Conservation (phyloP, 495 filamentous ascomycete genomes). For the Trichoderma virens region DNA sequence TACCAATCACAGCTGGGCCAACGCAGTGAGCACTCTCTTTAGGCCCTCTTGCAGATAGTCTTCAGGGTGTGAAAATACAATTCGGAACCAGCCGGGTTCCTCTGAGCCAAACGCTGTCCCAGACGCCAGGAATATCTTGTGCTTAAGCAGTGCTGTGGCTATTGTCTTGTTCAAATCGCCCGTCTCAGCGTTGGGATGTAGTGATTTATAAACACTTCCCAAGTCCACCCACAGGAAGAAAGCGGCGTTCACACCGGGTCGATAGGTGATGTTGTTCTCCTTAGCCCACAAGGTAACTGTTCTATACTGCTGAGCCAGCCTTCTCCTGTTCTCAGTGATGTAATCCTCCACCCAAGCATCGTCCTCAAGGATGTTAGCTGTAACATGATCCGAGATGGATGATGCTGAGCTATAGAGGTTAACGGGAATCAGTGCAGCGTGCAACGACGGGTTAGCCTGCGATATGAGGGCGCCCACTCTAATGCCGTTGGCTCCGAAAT, state of each 20-base stretch:
- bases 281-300: constrained; percentile 22
- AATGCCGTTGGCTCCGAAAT: constrained; percentile 37
- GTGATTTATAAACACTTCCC: constrained; percentile 2
- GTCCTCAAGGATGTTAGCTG: constrained; percentile 30
- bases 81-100: constrained; percentile 43
- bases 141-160: constrained; percentile 21
- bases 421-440: constrained; percentile 29
- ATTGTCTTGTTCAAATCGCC: constrained; percentile 21
- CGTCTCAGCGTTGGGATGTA: constrained; percentile 3
- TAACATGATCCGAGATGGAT: constrained; percentile 27
- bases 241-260: constrained; percentile 35
- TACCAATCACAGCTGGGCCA: not conserved
- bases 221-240: constrained; percentile 51
- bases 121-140: constrained; percentile 37
- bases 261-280: constrained; percentile 28
- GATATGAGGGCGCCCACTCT: constrained; percentile 29
- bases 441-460: constrained; percentile 14
- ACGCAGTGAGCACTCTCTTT: not conserved
- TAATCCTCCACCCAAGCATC: constrained; percentile 31
- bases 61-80: constrained; percentile 32
- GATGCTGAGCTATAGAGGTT: constrained; percentile 38
- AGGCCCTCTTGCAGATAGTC: constrained; percentile 1
- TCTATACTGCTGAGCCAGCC: constrained; percentile 25
- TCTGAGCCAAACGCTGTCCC: constrained; percentile 38
- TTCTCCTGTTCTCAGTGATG: constrained; percentile 26